Evolutionary conservation across 2,329 filamentous ascomycete genomes (phyloP), one percentile per base, ranked within the genome.

Genomic region (Penicillium sp.): DNA sequence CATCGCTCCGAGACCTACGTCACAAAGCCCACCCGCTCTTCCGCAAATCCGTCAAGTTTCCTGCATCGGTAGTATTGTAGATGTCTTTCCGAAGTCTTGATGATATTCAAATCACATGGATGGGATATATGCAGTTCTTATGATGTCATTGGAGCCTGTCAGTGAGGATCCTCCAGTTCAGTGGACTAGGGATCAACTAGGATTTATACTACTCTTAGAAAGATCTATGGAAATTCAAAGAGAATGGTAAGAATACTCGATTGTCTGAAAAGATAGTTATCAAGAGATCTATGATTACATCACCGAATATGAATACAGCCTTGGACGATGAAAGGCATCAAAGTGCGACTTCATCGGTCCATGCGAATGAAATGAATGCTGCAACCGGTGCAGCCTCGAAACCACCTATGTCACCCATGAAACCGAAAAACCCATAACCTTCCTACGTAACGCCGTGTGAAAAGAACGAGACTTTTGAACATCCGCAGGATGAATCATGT

Each of bases 1-100:
- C 53, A 50, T 58, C 60, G 53, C 59, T 59, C 59, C 59, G 59
- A 56, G 31, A 37, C 15, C 49, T 59, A 60, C 58, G 58, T 60
- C 58, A 60, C 58, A 35, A 32, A 37, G 27, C 31, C 23, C 13
- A 24, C 7, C 24, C 38, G 38, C 12, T 40, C 38, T 15, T 27
- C 38, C 23, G 23, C 12, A 35, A 35, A 12, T 9, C 20, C 37
- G 12, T 24, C 24, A 25, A 25, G 37, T 39, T 39, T 29, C 3
- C 8, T 12, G 15, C n/a, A 39, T n/a, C 23, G 13, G 37, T 13
- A 25, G 37, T 24, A 5, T 4, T 3, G 20, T 23, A 23, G 15
- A 23, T 23, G 12, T 29, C 33, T 20, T 10, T 6, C 20, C 6
- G 38, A 6, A 9, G 12, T 27, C n/a, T 15, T 27, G 38, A 40